A percentile compares a stretch with the other conserved stretches of the same genome.
These are phyloP conservation scores for Tolypocladium tropicale DNA, from an alignment of 2,329 filamentous ascomycete genomes.

Conservation along the genomic window DNA sequence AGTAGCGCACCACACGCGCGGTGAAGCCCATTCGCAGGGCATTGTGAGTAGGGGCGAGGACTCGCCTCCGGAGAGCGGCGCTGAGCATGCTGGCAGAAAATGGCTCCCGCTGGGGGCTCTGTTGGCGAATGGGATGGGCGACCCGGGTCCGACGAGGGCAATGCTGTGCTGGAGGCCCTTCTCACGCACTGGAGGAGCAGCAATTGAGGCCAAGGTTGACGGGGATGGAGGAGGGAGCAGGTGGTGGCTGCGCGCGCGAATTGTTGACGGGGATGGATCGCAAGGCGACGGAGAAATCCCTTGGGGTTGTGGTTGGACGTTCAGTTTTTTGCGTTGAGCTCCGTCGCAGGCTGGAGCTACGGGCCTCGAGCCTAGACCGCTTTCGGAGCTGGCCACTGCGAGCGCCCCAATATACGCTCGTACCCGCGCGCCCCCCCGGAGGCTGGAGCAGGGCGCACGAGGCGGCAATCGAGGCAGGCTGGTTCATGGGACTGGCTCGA, in stretches of 20 bases:
- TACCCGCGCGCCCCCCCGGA: not conserved
- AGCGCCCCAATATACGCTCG: not conserved
- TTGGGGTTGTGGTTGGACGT: constrained; percentile 22
- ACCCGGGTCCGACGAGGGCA: constrained; percentile 2
- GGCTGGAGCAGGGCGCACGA: not conserved
- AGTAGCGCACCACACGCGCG: constrained; percentile 50
- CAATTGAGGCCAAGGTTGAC: constrained; percentile 6
- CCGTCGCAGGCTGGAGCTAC: constrained; percentile 22
- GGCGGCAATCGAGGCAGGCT: not conserved
- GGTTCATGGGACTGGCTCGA: not conserved
- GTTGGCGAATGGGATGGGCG: constrained; percentile 3
- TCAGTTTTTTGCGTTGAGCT: constrained; percentile 33
- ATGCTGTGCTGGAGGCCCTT: constrained; percentile 6
- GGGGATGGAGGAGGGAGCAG: constrained; percentile 5
- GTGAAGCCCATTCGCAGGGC: constrained; percentile 40
- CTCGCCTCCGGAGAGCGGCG: constrained; percentile 53
- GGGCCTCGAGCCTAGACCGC: constrained; percentile 16
- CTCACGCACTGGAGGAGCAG: not conserved
- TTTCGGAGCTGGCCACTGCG: constrained; percentile 9
- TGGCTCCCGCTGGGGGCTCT: constrained; percentile 13
- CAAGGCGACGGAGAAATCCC: constrained; percentile 21
- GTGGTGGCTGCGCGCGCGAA: constrained; percentile 16
- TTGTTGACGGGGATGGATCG: constrained; percentile 20
- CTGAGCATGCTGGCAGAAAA: constrained; percentile 43
- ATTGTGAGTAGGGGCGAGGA: constrained; percentile 39